These are phyloP conservation scores for Colletotrichum coccodes DNA, from an alignment of 2,329 filamentous ascomycete species.

Conservation along the genomic window DNA sequence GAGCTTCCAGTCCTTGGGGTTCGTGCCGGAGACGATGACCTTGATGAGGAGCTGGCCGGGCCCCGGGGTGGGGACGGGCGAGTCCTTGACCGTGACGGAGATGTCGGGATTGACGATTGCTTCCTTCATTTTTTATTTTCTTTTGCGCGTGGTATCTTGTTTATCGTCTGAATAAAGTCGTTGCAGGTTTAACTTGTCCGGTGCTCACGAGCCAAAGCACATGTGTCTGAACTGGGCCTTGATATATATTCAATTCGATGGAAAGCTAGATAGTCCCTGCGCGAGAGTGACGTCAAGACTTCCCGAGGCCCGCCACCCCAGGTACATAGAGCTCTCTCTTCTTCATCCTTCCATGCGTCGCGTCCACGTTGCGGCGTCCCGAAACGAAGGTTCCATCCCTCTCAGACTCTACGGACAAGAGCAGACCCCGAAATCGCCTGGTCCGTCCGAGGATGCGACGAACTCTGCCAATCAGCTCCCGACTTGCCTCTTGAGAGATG, in stretches of 20 bases:
- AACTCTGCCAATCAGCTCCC: not conserved
- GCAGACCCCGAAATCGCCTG: not conserved
- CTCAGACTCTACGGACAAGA: constrained; percentile 12
- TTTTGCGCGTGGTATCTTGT: not conserved
- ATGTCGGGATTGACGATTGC: constrained; percentile 26
- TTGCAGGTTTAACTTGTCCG: not conserved
- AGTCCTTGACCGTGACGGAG: constrained; percentile 29
- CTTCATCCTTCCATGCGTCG: constrained; percentile 7
- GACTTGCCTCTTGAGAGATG: not conserved
- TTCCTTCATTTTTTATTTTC: constrained; percentile 34
- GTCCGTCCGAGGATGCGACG: not conserved
- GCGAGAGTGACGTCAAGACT: constrained; percentile 24
- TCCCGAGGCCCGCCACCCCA: not conserved
- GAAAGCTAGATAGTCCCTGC: not conserved
- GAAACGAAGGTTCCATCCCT: constrained; percentile 3
- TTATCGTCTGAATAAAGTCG: not conserved
- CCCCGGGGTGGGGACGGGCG: constrained; percentile 31
- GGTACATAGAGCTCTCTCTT: not conserved
- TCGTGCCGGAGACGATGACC: constrained; percentile 36
- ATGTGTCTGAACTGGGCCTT: not conserved
- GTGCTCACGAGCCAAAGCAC: not conserved
- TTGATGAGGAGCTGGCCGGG: constrained; percentile 36
- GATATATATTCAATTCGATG: not conserved
- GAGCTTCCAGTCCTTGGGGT: constrained; percentile 42
- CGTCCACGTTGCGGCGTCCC: not conserved